Evolutionary conservation across 441 rosid genomes (phyloP), one percentile per base, ranked within the genome.

Genomic region (Mallotus japonicus): DNA sequence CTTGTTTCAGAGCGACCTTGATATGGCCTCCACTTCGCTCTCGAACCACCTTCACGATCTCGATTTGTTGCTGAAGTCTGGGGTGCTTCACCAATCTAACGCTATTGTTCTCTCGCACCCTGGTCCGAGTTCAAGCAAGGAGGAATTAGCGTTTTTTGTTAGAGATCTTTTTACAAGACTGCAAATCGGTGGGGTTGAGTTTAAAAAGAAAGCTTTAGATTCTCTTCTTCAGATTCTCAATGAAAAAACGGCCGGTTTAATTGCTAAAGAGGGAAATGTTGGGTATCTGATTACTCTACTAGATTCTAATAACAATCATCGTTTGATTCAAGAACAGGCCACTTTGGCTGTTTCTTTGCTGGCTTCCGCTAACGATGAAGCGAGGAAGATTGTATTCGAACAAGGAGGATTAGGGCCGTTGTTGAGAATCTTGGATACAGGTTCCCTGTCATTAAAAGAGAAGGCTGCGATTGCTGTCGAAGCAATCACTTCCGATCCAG

Each of bases 1-100:
- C 53, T 82, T 82, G 44, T 87, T 90, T 85, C 97, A 92, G 83
- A 90, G 95, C 82, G 95, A 92, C 84, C 95, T 92, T 71, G 95
- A 92, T 74, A 90, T 92, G 11, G 86, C 90, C 70, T 83, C 92
- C 15, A 72, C 91, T 28, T 76, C 93, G 3, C 88, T 92, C 49
- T 81, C 92, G 1, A 80, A 62, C 64, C 91, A 85, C 73, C 83
- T 88, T 59, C 84, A 80, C 42, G 91, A 86, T 81, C 92, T 92
- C 40, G 88, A 87, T 80, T 80, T 90, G 73, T 87, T 92, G 3
- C 87, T 92, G 83, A 83, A 87, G 83, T 92, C 95, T 73, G 95
- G 93, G 12, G 91, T 92, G 53, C 92, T 92, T 51, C 79, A 88
- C 66, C 93, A 84, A 28, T 84, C 92, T 16, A 84, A 78, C 80